Conservation (phyloP, 2,329 filamentous ascomycete species). For the Exophiala lecanii-corni region DNA sequence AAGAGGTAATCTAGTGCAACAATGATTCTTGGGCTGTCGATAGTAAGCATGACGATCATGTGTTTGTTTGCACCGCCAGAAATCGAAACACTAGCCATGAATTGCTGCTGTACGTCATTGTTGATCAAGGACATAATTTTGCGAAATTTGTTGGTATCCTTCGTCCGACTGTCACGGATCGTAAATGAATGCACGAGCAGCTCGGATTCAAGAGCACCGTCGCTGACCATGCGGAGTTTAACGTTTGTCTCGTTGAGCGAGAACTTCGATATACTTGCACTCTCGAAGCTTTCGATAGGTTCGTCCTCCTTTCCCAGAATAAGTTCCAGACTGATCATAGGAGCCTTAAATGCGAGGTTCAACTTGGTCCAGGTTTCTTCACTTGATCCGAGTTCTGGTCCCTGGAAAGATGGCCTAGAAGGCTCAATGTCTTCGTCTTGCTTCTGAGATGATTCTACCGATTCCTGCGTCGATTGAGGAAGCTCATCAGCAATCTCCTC, state of each 20-base stretch:
- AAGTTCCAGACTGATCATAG: constrained; percentile 82
- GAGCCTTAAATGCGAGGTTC: constrained; percentile 84
- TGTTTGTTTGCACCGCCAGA: constrained; percentile 76
- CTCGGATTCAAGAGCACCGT: constrained; percentile 87
- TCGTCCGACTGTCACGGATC: constrained; percentile 83
- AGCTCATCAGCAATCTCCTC: constrained; percentile 73
- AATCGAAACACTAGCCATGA: constrained; percentile 96
- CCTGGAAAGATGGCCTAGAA: constrained; percentile 49
- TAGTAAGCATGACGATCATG: constrained; percentile 83
- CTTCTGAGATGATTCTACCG: constrained; percentile 45
- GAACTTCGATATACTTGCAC: constrained; percentile 85
- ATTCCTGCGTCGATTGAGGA: constrained; percentile 50
- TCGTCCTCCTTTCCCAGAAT: constrained; percentile 69
- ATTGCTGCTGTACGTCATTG: constrained; percentile 85
- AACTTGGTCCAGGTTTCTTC: constrained; percentile 83
- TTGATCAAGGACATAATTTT: constrained; percentile 98
- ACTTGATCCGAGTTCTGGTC: constrained; percentile 65
- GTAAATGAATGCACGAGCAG: constrained; percentile 91
- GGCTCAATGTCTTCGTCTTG: constrained; percentile 40
- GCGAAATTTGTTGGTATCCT: constrained; percentile 89
- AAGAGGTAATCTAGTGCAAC: constrained; percentile 95
- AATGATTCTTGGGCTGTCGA: constrained; percentile 92
- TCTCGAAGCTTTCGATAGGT: constrained; percentile 72
- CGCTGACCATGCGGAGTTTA: constrained; percentile 88
- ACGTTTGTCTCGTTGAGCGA: constrained; percentile 88